These are phyloP conservation scores for Heterobasidion irregulare DNA, from an alignment of 1,284 basidiomycete species.

Conservation along the genomic window DNA sequence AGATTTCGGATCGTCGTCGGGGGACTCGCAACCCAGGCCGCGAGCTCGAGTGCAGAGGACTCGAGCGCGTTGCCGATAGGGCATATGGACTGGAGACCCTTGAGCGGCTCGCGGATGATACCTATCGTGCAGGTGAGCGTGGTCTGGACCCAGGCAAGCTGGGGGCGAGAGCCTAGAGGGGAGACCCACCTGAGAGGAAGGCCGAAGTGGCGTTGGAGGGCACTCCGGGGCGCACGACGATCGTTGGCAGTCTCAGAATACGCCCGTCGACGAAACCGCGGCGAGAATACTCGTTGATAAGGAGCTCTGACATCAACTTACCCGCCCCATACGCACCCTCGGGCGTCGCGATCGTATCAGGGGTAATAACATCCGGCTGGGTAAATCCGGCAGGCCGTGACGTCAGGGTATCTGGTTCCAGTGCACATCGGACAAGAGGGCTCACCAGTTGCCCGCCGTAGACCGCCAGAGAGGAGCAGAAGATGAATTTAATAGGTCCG, in stretches of 20 bases:
- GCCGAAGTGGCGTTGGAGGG: slow-evolving; percentile 51
- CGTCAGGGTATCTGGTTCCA: no score
- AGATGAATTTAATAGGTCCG: slow-evolving; percentile 42
- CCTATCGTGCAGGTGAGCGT: slow-evolving; percentile 19
- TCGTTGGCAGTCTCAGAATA: slow-evolving; percentile 54
- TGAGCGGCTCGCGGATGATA: slow-evolving; percentile 56
- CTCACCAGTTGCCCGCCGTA: slow-evolving; percentile 52
- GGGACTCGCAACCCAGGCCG: slow-evolving; percentile 46
- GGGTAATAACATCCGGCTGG: slow-evolving; percentile 37
- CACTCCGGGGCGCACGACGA: slow-evolving; percentile 49
- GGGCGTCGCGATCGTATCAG: slow-evolving; percentile 46
- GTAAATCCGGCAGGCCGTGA: neutral
- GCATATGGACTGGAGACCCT: slow-evolving; percentile 41
- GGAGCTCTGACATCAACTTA: slow-evolving; percentile 51
- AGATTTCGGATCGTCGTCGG: slow-evolving; percentile 49
- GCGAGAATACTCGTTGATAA: slow-evolving; percentile 59
- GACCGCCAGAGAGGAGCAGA: slow-evolving; percentile 54
- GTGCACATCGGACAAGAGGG: neutral
- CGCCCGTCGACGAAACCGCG: slow-evolving; percentile 54
- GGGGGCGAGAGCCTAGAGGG: neutral
- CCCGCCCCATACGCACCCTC: slow-evolving; percentile 51
- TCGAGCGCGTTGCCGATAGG: slow-evolving; percentile 40
- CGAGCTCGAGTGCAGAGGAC: slow-evolving; percentile 36
- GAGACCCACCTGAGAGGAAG: slow-evolving; percentile 41
- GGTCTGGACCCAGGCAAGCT: neutral